Percentiles rank a stretch among this genome's conserved stretches.
Conservation (phyloP, 2,329 filamentous ascomycete genomes). For the Alternaria gaisen region DNA sequence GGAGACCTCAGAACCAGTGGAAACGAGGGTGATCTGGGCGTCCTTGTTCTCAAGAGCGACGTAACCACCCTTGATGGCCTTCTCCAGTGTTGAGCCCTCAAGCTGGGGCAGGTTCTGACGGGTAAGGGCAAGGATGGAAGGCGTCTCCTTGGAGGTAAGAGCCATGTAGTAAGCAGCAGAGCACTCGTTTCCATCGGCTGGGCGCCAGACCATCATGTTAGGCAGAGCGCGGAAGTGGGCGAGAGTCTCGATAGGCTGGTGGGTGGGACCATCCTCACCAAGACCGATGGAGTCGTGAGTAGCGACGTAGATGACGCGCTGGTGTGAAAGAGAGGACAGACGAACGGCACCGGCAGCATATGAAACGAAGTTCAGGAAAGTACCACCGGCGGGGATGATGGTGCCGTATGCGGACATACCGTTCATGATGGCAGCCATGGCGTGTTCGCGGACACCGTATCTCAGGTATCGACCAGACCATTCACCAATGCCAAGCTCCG, state of each 20-base stretch:
- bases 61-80: conserved; percentile 94
- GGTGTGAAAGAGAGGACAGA: conserved; percentile 88
- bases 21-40: conserved; percentile 87
- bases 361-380: conserved; percentile 99
- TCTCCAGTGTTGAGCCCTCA: conserved; percentile 89
- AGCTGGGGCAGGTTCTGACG: conserved; percentile 99
- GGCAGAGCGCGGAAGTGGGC: conserved; percentile 98
- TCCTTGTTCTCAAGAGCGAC: conserved; percentile 83
- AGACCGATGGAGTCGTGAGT: conserved; percentile 99
- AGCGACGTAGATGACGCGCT: conserved; percentile 93
- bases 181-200: conserved; percentile 97
- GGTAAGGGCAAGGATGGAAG: conserved; percentile 91
- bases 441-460: conserved; percentile 92
- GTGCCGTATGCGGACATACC: conserved; percentile 95
- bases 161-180: conserved; percentile 97
- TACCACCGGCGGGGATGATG: conserved; percentile 91
- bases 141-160: conserved; percentile 87
- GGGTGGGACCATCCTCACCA: conserved; percentile 96
- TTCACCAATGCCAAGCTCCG: conserved; percentile 83
- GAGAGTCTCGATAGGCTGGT: conserved; percentile 98
- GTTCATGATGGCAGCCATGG: conserved; percentile 92
- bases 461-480: conserved; percentile 91
- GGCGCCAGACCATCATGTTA: conserved; percentile 99
- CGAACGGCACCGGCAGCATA: conserved; percentile 96
- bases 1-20: conserved; percentile 94